phyloP scores from a whole-genome alignment of 73 alveolate genomes.

The Diophrys appendiculata region DNA sequence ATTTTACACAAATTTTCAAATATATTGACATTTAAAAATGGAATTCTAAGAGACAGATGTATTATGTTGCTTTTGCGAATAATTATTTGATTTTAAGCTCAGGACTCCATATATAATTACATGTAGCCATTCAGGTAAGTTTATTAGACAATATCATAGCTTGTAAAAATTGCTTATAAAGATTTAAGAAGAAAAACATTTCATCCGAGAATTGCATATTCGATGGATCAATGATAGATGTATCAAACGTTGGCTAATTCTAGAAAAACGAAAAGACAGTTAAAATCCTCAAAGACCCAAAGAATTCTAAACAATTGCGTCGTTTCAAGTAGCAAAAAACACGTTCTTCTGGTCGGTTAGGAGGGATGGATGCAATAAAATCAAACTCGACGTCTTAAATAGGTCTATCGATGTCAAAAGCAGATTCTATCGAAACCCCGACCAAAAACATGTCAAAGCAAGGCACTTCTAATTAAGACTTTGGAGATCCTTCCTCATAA shows the following conservation, averaged over 20 bases:
- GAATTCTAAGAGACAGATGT: neutral
- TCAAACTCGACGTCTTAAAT: neutral
- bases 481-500: too few relatives aligned
- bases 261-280: neutral
- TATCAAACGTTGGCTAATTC: neutral
- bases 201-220: neutral
- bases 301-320: neutral
- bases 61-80: neutral
- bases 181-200: neutral
- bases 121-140: neutral
- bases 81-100: neutral
- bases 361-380: neutral
- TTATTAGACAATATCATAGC: neutral
- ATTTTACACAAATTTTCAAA: too few relatives aligned
- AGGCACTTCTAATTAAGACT: too few relatives aligned
- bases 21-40: too few relatives aligned
- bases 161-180: neutral
- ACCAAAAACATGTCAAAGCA: neutral
- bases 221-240: neutral
- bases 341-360: neutral
- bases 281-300: neutral
- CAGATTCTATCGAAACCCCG: neutral
- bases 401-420: neutral
- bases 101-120: neutral
- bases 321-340: neutral